Conservation (phyloP, 805 yeast species). For the Ogataea methanolica region DNA sequence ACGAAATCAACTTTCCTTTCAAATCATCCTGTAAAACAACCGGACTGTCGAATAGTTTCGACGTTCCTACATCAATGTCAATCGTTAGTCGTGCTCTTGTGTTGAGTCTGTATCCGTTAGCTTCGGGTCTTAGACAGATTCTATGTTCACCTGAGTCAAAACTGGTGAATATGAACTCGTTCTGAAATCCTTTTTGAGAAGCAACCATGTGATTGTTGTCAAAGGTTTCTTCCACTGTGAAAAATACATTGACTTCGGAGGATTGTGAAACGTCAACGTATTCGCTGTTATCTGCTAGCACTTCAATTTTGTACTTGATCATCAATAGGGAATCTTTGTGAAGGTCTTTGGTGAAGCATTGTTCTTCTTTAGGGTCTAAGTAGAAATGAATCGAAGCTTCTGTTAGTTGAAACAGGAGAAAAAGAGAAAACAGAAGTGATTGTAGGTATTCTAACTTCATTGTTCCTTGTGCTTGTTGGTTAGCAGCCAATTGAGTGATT, state of each 20-base stretch:
- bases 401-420: not conserved
- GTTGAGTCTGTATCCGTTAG: conserved; percentile 35
- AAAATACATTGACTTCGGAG: conserved; percentile 13
- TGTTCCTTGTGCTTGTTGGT: no score
- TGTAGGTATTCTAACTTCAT: no score
- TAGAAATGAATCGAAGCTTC: conserved; percentile 40
- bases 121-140: conserved; percentile 57
- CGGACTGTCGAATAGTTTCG: conserved; percentile 54
- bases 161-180: conserved; percentile 75
- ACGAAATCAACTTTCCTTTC: conserved; percentile 50
- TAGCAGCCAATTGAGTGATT: no score
- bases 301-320: conserved; percentile 47
- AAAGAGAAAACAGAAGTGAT: no score
- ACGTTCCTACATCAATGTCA: conserved; percentile 67
- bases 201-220: conserved; percentile 80
- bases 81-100: conserved; percentile 54
- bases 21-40: conserved; percentile 41
- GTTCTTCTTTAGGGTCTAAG: conserved; percentile 45
- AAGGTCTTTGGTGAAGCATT: conserved; percentile 55
- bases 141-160: conserved; percentile 81
- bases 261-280: not conserved
- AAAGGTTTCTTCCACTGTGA: conserved; percentile 54
- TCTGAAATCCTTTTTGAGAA: conserved; percentile 54
- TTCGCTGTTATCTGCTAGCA: conserved; percentile 9
- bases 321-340: conserved; percentile 44